Conservation (phyloP, 2,329 filamentous ascomycete genomes). For the Neurospora crassa region DNA sequence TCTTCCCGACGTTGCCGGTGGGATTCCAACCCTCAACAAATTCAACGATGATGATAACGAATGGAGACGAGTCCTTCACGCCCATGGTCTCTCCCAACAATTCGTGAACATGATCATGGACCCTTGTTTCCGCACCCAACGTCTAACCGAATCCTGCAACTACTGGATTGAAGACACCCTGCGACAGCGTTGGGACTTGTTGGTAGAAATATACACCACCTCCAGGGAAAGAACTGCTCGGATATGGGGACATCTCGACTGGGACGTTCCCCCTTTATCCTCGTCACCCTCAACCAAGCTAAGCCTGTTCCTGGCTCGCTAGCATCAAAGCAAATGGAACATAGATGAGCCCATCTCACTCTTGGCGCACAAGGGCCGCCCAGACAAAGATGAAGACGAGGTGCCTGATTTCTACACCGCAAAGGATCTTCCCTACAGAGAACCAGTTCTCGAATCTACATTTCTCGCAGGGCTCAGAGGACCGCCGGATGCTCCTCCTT, state of each 20-base stretch:
- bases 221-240: background rate
- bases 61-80: background rate
- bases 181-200: background rate
- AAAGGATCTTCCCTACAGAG: background rate
- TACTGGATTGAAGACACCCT: background rate
- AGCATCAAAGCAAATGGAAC: background rate
- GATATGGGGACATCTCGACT: background rate
- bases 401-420: background rate
- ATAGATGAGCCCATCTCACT: background rate
- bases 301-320: background rate
- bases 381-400: background rate
- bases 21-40: background rate
- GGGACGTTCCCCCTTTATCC: background rate
- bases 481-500: background rate
- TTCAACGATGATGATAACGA: background rate
- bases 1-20: background rate
- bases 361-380: background rate
- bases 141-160: background rate
- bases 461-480: background rate
- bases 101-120: background rate
- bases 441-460: background rate
- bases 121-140: background rate
- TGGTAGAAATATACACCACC: background rate
- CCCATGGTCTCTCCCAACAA: background rate
- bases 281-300: background rate